Evolutionary conservation across 83 land plant genomes (phyloP).

Genomic region (Picea mariana): DNA sequence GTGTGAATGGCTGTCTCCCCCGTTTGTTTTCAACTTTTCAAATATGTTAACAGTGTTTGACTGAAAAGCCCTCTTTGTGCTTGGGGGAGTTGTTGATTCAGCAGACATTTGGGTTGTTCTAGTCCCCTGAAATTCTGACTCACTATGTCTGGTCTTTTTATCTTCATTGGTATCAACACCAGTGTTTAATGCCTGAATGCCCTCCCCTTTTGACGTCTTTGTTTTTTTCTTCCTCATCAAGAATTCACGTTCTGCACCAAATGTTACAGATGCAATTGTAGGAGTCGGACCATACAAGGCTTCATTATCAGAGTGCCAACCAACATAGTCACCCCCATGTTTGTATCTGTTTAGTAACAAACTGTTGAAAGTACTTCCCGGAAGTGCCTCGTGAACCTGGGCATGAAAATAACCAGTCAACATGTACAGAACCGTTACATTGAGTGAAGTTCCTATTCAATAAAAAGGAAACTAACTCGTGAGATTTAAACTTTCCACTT

Average conservation of each 20-base stretch:
- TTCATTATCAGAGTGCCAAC: slow-evolving; percentile 92
- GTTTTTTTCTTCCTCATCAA: slow-evolving; percentile 51
- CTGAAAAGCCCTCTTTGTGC: slow-evolving; percentile 16
- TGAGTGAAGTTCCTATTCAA: neutral
- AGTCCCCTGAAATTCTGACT: neutral
- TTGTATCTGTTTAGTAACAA: slow-evolving; percentile 72
- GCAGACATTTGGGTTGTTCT: slow-evolving; percentile 3
- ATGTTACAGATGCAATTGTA: slow-evolving; percentile 72
- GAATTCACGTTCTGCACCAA: slow-evolving; percentile 83
- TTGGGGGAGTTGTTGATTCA: slow-evolving; percentile 28
- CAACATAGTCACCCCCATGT: slow-evolving; percentile 69
- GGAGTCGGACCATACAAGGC: slow-evolving; percentile 73
- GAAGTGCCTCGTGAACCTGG: slow-evolving; percentile 71
- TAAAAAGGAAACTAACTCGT: neutral
- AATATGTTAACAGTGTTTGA: slow-evolving; percentile 3
- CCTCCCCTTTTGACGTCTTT: slow-evolving; percentile 24
- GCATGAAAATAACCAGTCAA: neutral
- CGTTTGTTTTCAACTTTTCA: slow-evolving; percentile 7
- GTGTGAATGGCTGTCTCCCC: neutral
- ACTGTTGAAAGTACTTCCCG: slow-evolving; percentile 70
- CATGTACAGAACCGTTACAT: neutral
- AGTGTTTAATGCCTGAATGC: neutral
- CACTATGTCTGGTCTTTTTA: neutral
- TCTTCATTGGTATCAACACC: neutral
- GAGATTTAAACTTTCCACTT: neutral